phyloP scores from a whole-genome alignment of 352 stramenopile species.

The Phytopythium montanum region DNA sequence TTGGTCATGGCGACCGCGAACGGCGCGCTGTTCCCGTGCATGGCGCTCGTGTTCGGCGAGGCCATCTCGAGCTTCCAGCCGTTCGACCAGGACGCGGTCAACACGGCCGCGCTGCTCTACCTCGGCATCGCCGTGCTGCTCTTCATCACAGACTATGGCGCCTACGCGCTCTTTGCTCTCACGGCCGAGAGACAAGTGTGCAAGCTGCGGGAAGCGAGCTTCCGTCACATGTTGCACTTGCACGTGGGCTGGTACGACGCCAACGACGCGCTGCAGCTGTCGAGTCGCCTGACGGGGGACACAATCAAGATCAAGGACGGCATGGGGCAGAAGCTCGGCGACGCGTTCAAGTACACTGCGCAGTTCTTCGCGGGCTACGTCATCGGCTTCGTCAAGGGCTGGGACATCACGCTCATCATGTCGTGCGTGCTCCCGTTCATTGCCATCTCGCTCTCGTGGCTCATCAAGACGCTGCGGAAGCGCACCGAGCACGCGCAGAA shows the following conservation, averaged over 20 bases:
- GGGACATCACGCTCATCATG: slow-evolving; percentile 47
- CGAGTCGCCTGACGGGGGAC: slow-evolving; percentile 12
- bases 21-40: slow-evolving; percentile 31
- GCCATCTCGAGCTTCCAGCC: slow-evolving; percentile 15
- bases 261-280: slow-evolving; percentile 12
- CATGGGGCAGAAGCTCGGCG: slow-evolving; percentile 14
- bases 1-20: slow-evolving; percentile 17
- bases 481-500: slow-evolving; percentile 29
- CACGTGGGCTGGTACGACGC: slow-evolving; percentile 19
- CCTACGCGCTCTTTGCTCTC: slow-evolving; percentile 9
- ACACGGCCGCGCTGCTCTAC: slow-evolving; percentile 10
- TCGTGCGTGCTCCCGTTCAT: slow-evolving; percentile 34
- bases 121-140: slow-evolving; percentile 12
- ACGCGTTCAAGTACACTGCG: slow-evolving; percentile 8
- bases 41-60: slow-evolving; percentile 42
- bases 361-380: slow-evolving; percentile 12
- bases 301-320: slow-evolving; percentile 19
- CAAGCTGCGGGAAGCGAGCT: slow-evolving; percentile 3
- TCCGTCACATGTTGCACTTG: slow-evolving; percentile 18
- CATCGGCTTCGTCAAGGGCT: slow-evolving; percentile 33
- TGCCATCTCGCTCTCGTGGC: slow-evolving; percentile 19
- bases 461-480: slow-evolving; percentile 31
- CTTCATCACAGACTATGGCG: slow-evolving; percentile 11
- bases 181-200: slow-evolving; percentile 20
- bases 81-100: slow-evolving; percentile 9